Conservation (phyloP, 768 basidiomycete genomes). For the Lentinula boryana region DNA sequence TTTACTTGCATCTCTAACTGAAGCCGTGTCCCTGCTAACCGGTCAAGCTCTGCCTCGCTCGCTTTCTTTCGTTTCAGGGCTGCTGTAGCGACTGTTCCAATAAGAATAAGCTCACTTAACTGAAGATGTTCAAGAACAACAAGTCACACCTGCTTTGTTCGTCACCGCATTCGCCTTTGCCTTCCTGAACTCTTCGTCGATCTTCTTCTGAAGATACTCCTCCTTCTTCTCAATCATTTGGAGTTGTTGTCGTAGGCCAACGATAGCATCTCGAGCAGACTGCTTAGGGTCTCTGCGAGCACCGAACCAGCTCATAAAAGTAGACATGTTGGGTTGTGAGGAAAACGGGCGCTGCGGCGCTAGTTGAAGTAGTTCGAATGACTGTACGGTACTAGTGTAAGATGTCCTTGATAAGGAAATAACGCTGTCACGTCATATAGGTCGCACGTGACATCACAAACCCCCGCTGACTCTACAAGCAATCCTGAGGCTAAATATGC, state of each 20-base stretch:
- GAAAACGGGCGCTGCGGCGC: slow-evolving; percentile 1
- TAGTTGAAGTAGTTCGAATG: background rate
- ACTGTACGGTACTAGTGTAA: slow-evolving; percentile 2
- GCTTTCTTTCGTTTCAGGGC: slow-evolving; percentile 93
- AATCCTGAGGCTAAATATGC: no score
- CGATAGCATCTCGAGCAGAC: slow-evolving; percentile 88
- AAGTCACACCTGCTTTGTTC: slow-evolving; percentile 78
- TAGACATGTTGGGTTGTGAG: background rate
- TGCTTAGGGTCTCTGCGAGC: slow-evolving; percentile 79
- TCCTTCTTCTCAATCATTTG: slow-evolving; percentile 99
- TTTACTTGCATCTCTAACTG: slow-evolving; percentile 97
- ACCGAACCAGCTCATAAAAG: slow-evolving; percentile 84
- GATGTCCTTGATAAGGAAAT: slow-evolving; percentile 35
- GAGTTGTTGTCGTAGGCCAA: slow-evolving; percentile 86
- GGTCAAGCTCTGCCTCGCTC: slow-evolving; percentile 80
- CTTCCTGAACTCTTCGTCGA: slow-evolving; percentile 89
- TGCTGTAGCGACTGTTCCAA: slow-evolving; percentile 67
- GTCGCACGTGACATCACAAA: background rate
- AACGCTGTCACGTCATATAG: background rate
- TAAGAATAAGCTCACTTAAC: background rate
- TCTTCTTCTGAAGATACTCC: slow-evolving; percentile 93
- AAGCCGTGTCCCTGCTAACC: slow-evolving; percentile 76
- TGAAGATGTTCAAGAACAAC: slow-evolving; percentile 1
- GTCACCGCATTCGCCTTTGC: slow-evolving; percentile 89
- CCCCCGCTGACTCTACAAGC: no score